Conservation (phyloP, 805 yeast species). For the Metschnikowia drakensbergensis region DNA sequence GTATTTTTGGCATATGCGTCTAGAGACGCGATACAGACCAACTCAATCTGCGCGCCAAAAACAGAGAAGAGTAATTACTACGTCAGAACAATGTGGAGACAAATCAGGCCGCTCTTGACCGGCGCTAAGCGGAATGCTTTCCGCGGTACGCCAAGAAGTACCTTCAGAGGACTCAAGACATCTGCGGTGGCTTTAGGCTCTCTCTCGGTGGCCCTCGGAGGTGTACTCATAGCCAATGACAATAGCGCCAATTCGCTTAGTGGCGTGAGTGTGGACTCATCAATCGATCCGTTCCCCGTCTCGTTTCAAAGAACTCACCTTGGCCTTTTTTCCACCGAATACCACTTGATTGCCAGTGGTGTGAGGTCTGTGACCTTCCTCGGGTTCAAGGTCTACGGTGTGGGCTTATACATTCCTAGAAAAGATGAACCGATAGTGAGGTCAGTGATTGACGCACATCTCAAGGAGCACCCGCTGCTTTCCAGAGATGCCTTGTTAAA, state of each 20-base stretch:
- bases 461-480: constrained; percentile 7
- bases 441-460: constrained; percentile 6
- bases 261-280: constrained; percentile 44
- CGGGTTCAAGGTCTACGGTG: constrained; percentile 77
- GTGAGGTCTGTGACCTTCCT: constrained; percentile 79
- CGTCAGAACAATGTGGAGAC: constrained; percentile 2
- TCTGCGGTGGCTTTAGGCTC: constrained; percentile 8
- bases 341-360: constrained; percentile 71
- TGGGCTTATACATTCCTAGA: constrained; percentile 73
- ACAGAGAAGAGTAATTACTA: not conserved
- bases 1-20: not conserved
- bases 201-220: constrained; percentile 17
- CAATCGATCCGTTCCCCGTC: constrained; percentile 48
- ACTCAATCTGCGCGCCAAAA: not conserved
- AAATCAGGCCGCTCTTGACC: not conserved
- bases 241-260: constrained; percentile 17
- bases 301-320: constrained; percentile 6
- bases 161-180: not conserved
- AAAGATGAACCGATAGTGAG: constrained; percentile 41
- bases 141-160: not conserved
- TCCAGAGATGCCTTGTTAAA: constrained; percentile 27
- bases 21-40: not conserved
- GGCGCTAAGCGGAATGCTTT: not conserved
- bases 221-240: constrained; percentile 19
- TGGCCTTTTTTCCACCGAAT: constrained; percentile 31